Evolutionary conservation across 106 monocot genomes (phyloP), one percentile per base, ranked within the genome.

Genomic region (Phalaenopsis aphrodite): DNA sequence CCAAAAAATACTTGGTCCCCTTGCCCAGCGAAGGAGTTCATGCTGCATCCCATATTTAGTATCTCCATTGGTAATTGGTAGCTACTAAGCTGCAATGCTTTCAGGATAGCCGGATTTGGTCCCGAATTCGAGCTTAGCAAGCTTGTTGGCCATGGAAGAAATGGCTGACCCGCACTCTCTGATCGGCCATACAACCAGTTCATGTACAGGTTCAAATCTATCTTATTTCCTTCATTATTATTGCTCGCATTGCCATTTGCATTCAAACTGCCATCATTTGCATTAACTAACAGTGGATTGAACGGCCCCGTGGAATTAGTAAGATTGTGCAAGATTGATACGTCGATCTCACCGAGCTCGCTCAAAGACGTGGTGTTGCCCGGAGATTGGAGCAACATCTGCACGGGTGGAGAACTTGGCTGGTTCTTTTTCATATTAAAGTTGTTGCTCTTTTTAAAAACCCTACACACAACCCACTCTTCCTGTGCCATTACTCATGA

Each of bases 391-490:
- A 83, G 79, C 47, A 79, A 41, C 16, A 78, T 68, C 2, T 83
- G 80, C 42, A 78, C 83, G 41, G 74, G 18, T n/a, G 74, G 74
- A 19, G 74, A 74, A 38, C 43, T 43, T n/a, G 74, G 45, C 12
- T 42, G 42, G 7, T 16, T 5, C 74, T 43, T 74, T 18, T 74
- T 74, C 43, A 43, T 74, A 9, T 74, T 39, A 19, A 74, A 74
- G 74, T 42, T 43, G 43, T 18, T 74, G 79, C 81, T 88, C 82
- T 93, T 93, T 78, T 38, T 88, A 80, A 93, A 93, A 6, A 93
- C 88, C 82, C 93, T 88, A 47, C 90, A 93, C 11, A 93, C 93
- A 7, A 88, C 85, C 93, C 90, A 90, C 83, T 90, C 93, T 72
- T 93, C 93, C 90, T 93, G 84, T 14, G 30, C 17, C 24, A 80